These are phyloP conservation scores for Xylaria multiplex DNA, from an alignment of 2,329 filamentous ascomycete genomes.

Conservation along the genomic window DNA sequence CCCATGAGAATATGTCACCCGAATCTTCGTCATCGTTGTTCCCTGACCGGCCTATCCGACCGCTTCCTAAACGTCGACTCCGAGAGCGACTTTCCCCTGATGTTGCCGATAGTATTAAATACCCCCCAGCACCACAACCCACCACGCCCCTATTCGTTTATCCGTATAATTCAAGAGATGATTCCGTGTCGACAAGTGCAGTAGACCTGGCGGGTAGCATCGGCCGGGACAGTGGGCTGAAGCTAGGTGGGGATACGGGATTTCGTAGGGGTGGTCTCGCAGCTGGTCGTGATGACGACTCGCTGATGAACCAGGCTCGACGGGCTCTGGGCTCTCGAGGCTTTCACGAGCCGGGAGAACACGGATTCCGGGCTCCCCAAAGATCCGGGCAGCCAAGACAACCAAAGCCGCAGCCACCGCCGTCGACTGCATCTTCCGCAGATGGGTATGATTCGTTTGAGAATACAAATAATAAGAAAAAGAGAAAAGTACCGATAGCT, in stretches of 20 bases:
- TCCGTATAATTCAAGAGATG: conserved; percentile 67
- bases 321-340: conserved; percentile 56
- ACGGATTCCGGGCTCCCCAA: conserved; percentile 55
- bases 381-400: conserved; percentile 59
- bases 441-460: conserved; percentile 98
- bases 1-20: conserved; percentile 67
- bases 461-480: conserved; percentile 99
- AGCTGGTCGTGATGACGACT: conserved; percentile 41
- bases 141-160: conserved; percentile 81
- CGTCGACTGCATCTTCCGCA: conserved; percentile 74
- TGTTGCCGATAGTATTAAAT: conserved; percentile 82
- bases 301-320: conserved; percentile 41
- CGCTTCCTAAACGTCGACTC: conserved; percentile 87
- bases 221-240: conserved; percentile 47
- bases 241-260: conserved; percentile 52
- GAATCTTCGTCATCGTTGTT: conserved; percentile 84
- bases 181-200: conserved; percentile 52
- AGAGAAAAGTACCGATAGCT: conserved; percentile 94
- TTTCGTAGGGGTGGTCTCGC: conserved; percentile 44
- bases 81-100: conserved; percentile 89
- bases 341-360: conserved; percentile 57
- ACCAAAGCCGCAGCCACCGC: conserved; percentile 64
- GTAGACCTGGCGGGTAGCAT: conserved; percentile 42
- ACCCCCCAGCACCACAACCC: conserved; percentile 78
- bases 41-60: conserved; percentile 91